Conservation (phyloP, 148 eudicot genomes). For the Chenopodium berlandieri region DNA sequence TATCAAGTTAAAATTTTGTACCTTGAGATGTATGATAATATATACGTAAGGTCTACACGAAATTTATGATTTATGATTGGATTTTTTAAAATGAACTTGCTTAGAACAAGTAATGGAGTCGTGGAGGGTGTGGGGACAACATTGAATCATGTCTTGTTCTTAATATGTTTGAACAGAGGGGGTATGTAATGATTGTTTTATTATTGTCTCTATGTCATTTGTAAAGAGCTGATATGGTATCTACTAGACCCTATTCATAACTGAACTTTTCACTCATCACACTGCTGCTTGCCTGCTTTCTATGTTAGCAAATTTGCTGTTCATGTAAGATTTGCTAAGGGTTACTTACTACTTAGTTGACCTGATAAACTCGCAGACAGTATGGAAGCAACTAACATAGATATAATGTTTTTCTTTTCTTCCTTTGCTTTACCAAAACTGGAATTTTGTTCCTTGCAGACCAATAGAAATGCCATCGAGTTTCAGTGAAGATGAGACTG, state of each 20-base stretch:
- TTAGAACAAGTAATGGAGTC: background rate
- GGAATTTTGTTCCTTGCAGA: conserved; percentile 32
- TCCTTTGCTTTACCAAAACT: background rate
- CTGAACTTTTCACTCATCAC: background rate
- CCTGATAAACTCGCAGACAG: background rate
- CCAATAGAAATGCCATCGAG: conserved; percentile 61
- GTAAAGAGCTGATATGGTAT: background rate
- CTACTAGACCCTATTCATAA: background rate
- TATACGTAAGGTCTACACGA: background rate
- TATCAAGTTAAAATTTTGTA: background rate
- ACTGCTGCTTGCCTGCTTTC: background rate
- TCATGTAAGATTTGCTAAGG: background rate
- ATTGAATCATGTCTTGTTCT: background rate
- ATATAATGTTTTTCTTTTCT: no score
- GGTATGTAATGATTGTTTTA: no score
- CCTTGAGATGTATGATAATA: background rate
- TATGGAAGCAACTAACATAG: background rate
- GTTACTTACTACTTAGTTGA: background rate
- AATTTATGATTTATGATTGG: background rate
- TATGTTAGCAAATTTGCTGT: background rate
- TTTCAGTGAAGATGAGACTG: conserved; percentile 86
- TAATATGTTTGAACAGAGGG: no score
- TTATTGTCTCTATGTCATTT: background rate
- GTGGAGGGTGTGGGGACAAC: background rate
- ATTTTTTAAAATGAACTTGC: background rate